A percentile compares a stretch with the other conserved stretches of the same genome.
Evolutionary conservation across 2,329 filamentous ascomycete species (phyloP).

Genomic region (Alternaria ventricosa): DNA sequence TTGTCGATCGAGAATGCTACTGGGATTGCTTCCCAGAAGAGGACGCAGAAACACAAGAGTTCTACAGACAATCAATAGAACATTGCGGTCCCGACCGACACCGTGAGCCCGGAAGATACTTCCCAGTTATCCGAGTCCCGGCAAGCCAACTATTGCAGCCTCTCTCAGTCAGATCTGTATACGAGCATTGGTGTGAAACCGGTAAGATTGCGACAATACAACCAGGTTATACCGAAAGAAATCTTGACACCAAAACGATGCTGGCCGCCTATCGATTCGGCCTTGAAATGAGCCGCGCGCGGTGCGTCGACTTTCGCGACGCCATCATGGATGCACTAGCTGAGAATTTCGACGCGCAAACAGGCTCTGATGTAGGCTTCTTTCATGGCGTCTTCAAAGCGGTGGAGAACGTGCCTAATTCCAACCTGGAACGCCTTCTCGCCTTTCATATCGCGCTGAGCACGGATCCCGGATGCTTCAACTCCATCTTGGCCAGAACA

Average conservation of each 20-base stretch:
- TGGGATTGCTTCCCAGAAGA: neutral
- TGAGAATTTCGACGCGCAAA: neutral
- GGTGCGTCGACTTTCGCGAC: neutral
- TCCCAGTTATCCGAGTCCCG: neutral
- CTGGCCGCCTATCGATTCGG: neutral
- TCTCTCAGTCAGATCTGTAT: neutral
- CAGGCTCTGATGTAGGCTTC: neutral
- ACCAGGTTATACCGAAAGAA: neutral
- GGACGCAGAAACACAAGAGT: neutral
- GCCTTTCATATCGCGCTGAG: neutral
- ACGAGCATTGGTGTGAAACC: neutral
- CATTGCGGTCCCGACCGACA: neutral
- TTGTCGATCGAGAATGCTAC: neutral
- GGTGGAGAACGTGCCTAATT: neutral
- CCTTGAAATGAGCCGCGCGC: neutral
- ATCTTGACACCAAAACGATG: neutral
- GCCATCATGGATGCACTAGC: neutral
- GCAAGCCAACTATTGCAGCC: neutral
- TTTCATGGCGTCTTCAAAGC: neutral
- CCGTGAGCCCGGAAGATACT: neutral
- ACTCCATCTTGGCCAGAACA: neutral
- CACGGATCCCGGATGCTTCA: neutral
- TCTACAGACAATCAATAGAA: neutral
- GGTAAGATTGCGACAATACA: neutral
- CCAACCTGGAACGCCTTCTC: neutral